These are phyloP conservation scores for Megacollybia platyphylla DNA, from an alignment of 1,284 basidiomycete genomes.

Conservation along the genomic window DNA sequence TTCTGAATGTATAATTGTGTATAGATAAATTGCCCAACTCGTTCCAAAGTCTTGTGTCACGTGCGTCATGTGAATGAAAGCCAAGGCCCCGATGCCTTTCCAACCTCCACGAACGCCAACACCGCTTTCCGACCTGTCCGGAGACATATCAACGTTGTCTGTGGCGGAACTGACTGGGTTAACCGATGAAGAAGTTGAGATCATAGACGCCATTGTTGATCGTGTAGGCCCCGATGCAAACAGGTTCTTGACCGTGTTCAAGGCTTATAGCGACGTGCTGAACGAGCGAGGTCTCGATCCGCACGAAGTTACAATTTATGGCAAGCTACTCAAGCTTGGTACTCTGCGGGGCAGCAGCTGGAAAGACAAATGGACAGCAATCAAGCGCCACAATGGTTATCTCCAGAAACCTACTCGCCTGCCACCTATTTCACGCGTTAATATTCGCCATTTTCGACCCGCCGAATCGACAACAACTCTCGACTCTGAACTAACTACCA, in stretches of 20 bases:
- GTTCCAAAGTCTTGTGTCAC: too few relatives aligned
- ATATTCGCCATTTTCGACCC: too few relatives aligned
- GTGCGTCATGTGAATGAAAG: too few relatives aligned
- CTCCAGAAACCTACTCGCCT: constrained; percentile 2
- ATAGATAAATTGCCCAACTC: too few relatives aligned
- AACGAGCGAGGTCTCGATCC: constrained; percentile 62
- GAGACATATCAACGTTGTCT: constrained; percentile 33
- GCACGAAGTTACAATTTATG: constrained; percentile 72
- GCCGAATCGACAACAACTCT: background rate
- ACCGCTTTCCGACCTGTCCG: constrained; percentile 12
- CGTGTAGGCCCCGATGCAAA: constrained; percentile 53
- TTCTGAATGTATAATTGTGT: constrained; percentile 35
- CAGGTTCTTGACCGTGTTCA: constrained; percentile 66
- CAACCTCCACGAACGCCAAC: constrained; percentile 21
- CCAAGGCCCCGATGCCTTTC: background rate
- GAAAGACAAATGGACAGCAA: constrained; percentile 63
- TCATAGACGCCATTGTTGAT: constrained; percentile 61
- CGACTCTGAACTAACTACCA: background rate
- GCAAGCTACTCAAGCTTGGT: constrained; percentile 66
- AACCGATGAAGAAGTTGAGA: constrained; percentile 45
- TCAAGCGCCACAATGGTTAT: constrained; percentile 45
- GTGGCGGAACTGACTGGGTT: constrained; percentile 44
- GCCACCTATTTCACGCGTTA: background rate
- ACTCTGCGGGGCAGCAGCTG: constrained; percentile 65
- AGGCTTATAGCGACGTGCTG: constrained; percentile 68